A percentile compares a stretch with the other conserved stretches of the same genome.
Evolutionary conservation across 2,329 filamentous ascomycete genomes (phyloP).

Genomic region (Cladosporium sp.): DNA sequence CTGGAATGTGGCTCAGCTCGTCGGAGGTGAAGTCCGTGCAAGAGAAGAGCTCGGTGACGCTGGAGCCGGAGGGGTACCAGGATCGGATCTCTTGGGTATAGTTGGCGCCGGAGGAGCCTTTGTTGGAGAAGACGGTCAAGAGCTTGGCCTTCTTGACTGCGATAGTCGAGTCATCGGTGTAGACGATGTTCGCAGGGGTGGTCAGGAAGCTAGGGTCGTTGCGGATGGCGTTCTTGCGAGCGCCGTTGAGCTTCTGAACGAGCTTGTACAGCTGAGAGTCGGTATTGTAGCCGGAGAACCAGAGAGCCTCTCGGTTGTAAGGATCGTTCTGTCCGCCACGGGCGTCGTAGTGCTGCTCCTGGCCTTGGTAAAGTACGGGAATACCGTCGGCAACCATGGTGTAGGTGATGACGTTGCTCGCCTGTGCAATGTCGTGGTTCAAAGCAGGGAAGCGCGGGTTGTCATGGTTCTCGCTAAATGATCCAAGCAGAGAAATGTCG

Average conservation of each 20-base stretch:
- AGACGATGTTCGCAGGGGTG: conserved; percentile 35
- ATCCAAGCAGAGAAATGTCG: conserved; percentile 34
- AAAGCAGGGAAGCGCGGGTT: conserved; percentile 38
- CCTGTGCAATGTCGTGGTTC: conserved; percentile 49
- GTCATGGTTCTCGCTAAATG: conserved; percentile 36
- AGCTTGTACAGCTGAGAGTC: conserved; percentile 29
- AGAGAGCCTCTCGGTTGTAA: conserved; percentile 37
- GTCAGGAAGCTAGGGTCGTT: conserved; percentile 35
- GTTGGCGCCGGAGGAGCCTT: conserved; percentile 20
- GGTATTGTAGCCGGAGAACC: conserved; percentile 38
- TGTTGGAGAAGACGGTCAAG: conserved; percentile 32
- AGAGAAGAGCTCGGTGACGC: conserved; percentile 34
- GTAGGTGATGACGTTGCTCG: conserved; percentile 57
- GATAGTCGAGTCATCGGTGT: conserved; percentile 38
- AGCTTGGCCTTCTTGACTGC: conserved; percentile 45
- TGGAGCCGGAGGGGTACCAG: conserved; percentile 23
- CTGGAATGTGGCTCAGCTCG: conserved; percentile 24
- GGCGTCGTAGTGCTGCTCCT: conserved; percentile 53
- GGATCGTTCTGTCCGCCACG: conserved; percentile 30
- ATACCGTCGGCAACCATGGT: conserved; percentile 57
- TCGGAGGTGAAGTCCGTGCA: conserved; percentile 29
- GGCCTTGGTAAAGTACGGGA: conserved; percentile 60
- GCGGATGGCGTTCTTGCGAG: conserved; percentile 42
- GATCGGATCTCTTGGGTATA: conserved; percentile 24
- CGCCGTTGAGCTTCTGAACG: conserved; percentile 42